Evolutionary conservation across 257 asterid species (phyloP).

Genomic region (Solanum chilense): DNA sequence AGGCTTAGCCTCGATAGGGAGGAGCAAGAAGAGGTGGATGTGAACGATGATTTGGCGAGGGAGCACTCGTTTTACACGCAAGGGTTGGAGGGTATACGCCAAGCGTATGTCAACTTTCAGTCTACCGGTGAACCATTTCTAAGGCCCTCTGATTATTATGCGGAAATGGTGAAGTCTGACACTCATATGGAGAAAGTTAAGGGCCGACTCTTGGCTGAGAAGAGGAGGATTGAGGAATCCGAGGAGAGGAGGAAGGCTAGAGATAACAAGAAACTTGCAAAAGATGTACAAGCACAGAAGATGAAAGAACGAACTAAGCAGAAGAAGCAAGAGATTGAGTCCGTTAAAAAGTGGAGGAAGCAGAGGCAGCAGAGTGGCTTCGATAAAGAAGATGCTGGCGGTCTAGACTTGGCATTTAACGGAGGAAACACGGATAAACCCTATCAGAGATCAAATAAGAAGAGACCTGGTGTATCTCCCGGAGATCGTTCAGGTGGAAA

Average conservation of each 20-base stretch:
- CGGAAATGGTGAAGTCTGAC: conserved; percentile 91
- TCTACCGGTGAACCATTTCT: conserved; percentile 48
- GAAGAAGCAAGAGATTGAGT: conserved; percentile 82
- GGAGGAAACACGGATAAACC: conserved; percentile 31
- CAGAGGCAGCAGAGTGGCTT: conserved; percentile 76
- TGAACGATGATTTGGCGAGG: conserved; percentile 69
- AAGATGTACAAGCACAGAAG: conserved; percentile 75
- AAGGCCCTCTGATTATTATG: conserved; percentile 83
- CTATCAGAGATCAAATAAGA: conserved; percentile 51
- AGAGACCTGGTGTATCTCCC: conserved; percentile 67
- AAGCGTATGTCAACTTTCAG: conserved; percentile 55
- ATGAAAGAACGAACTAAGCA: conserved; percentile 73
- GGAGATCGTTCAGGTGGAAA: conserved; percentile 77
- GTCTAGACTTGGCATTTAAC: conserved; percentile 46
- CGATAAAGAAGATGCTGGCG: conserved; percentile 33
- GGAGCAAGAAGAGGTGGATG: conserved; percentile 55
- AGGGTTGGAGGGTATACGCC: conserved; percentile 74
- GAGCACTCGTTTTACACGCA: conserved; percentile 85
- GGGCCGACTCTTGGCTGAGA: conserved; percentile 74
- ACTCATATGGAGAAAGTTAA: conserved; percentile 87
- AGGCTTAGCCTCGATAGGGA: conserved; percentile 54
- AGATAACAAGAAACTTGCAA: conserved; percentile 80
- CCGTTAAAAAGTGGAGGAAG: conserved; percentile 94
- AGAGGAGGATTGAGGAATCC: conserved; percentile 64
- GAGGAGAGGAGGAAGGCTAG: conserved; percentile 86